Base-by-base conservation (phyloP, 768 basidiomycete species). In the Trametes cingulata region DNA sequence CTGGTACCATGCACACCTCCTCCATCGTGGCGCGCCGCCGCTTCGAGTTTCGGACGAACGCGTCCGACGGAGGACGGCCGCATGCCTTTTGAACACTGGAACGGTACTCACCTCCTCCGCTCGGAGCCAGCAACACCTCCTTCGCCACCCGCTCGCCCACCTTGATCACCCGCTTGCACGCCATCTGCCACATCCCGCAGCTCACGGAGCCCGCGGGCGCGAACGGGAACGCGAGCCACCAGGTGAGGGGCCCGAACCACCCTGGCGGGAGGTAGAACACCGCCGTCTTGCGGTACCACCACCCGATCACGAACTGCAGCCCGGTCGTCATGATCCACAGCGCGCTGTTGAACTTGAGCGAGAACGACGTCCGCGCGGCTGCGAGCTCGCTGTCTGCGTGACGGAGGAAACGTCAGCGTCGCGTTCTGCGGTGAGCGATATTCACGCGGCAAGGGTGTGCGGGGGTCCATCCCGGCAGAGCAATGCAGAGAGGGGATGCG, bases 181-280 rank as follows among this genome's bases (percentile, higher is more conserved):
- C 91, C 86, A 97, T 92, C 69, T 94, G 91, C 96, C 96, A 99
- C 40, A 93, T 84, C 0, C 90, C 91, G 41, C 94, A 93, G 66
- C 93, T 93, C 60, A 99, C 89, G 12, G 93, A 91, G 12, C 96
- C 95, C 24, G 68, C 59, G 0, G 96, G 96, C 19, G 95, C 96
- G 65, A 93, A 95, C 49, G 96, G 96, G 60, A 98, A 81, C 25
- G 91, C 81, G 56, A 98, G 74, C 78, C 90, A 88, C 95, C 95
- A 97, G 7, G 79, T 84, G 33, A 95, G 74, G 3, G 93, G 92
- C 7, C 93, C 93, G 56, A 95, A 84, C 95, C 95, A 98, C 27
- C 88, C 88, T 33, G 81, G 77, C 3, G 97, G 97, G 6, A 98
- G 83, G 74, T 87, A 99, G 74, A 99, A 98, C 40, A 98, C 92